These are phyloP conservation scores for Biancaea sappan DNA, from an alignment of 306 rosid genomes.

Conservation along the genomic window DNA sequence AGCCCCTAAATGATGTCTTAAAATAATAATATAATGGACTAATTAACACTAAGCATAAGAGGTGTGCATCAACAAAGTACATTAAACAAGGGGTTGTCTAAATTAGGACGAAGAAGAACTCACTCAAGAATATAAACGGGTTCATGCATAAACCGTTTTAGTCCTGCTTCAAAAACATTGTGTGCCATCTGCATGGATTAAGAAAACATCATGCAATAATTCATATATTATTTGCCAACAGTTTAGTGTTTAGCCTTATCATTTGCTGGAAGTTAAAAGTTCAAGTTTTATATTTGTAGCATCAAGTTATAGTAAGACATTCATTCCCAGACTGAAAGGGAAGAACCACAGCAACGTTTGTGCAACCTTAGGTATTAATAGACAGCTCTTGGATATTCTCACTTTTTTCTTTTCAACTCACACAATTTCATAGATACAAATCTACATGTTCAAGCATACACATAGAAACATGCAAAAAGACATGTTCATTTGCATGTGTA, in stretches of 20 bases:
- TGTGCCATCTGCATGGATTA: constrained; percentile 85
- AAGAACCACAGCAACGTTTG: not conserved
- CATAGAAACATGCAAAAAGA: not conserved
- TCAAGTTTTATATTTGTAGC: not conserved
- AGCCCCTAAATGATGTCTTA: not conserved
- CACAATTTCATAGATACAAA: not conserved
- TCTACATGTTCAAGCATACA: not conserved
- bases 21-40: not conserved
- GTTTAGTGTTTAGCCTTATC: not conserved
- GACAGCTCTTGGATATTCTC: not conserved
- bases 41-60: not conserved
- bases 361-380: not conserved
- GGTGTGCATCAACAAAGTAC: constrained; percentile 25
- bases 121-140: constrained; percentile 95
- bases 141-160: constrained; percentile 89
- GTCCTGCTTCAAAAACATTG: constrained; percentile 91
- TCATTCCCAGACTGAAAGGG: not conserved
- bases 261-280: constrained; percentile 6
- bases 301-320: constrained; percentile 22
- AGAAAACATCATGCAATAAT: not conserved
- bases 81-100: constrained; percentile 8
- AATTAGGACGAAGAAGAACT: constrained; percentile 47
- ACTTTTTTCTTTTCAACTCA: not conserved
- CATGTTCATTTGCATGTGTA: not conserved
- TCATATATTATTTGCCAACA: constrained; percentile 20